Percentiles rank a stretch among this genome's conserved stretches.
Evolutionary conservation across 345 rosid species (phyloP).

Genomic region (Heritiera fomes): DNA sequence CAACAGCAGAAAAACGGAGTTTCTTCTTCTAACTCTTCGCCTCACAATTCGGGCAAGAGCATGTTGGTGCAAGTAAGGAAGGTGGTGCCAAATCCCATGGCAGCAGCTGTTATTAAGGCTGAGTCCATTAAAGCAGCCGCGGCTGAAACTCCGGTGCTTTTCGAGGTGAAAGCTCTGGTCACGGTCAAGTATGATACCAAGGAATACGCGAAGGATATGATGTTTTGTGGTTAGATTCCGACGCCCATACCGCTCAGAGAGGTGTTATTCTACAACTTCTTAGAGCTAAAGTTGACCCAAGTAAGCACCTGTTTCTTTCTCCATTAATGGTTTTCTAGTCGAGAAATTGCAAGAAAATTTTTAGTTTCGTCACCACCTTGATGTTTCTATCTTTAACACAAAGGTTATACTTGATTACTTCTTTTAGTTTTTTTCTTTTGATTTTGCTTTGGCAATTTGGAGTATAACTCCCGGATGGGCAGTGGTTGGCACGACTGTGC

Average conservation of each 20-base stretch:
- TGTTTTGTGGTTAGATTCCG: constrained; percentile 66
- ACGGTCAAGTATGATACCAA: constrained; percentile 29
- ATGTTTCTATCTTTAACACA: not conserved
- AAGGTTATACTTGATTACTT: too few relatives aligned
- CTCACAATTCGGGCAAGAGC: not conserved
- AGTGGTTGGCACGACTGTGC: too few relatives aligned
- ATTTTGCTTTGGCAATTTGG: too few relatives aligned
- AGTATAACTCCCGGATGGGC: too few relatives aligned
- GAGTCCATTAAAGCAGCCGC: constrained; percentile 7
- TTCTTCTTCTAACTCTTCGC: not conserved
- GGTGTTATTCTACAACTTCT: constrained; percentile 78
- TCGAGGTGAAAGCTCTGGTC: constrained; percentile 68
- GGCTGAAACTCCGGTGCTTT: constrained; percentile 36
- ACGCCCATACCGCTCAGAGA: constrained; percentile 54
- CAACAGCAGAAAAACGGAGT: not conserved
- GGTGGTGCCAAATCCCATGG: not conserved
- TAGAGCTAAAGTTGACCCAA: constrained; percentile 73
- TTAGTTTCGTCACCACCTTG: not conserved
- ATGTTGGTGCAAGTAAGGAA: not conserved
- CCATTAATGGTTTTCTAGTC: not conserved
- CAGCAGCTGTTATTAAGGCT: constrained; percentile 18
- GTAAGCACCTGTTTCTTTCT: constrained; percentile 31
- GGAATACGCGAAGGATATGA: constrained; percentile 43
- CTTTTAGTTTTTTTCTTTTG: too few relatives aligned
- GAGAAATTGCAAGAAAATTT: constrained; percentile 21